Conservation (phyloP, 129 eudicot species). For the Centrapalus pauciflorus region DNA sequence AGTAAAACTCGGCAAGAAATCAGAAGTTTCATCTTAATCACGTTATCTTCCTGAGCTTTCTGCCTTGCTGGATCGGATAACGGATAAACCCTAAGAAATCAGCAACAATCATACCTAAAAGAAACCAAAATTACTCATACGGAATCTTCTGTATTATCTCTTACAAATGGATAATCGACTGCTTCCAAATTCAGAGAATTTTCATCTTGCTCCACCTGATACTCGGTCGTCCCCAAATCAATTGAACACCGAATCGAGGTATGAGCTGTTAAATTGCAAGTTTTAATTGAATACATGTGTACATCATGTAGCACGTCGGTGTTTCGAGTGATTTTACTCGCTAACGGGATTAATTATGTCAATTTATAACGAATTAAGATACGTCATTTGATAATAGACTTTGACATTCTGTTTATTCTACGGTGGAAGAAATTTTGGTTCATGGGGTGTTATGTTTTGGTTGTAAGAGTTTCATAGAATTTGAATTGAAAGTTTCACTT, state of each 20-base stretch:
- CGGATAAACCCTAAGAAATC: conserved; percentile 28
- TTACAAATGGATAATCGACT: conserved; percentile 24
- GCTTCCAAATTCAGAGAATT: conserved; percentile 20
- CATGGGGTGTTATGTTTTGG: not conserved
- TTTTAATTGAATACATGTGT: not conserved
- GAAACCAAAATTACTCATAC: not conserved
- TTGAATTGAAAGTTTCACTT: not conserved
- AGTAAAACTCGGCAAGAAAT: conserved; percentile 8
- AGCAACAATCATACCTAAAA: not conserved
- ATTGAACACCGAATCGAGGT: conserved; percentile 30
- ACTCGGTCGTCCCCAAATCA: conserved; percentile 16
- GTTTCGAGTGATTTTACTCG: not conserved
- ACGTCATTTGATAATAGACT: too few species aligned
- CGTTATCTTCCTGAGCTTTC: conserved; percentile 15
- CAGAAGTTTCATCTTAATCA: not conserved
- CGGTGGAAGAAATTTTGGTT: too few species aligned
- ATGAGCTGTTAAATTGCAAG: not conserved
- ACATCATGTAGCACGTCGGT: not conserved
- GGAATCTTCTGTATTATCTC: not conserved
- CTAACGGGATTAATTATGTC: not conserved
- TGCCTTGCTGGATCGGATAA: conserved; percentile 20
- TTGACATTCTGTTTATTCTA: too few species aligned
- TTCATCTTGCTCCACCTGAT: conserved; percentile 11
- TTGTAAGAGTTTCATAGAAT: not conserved
- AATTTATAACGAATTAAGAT: not conserved